Evolutionary conservation across 768 basidiomycete species (phyloP).

Genomic region (Tricholoma saponaceum): DNA sequence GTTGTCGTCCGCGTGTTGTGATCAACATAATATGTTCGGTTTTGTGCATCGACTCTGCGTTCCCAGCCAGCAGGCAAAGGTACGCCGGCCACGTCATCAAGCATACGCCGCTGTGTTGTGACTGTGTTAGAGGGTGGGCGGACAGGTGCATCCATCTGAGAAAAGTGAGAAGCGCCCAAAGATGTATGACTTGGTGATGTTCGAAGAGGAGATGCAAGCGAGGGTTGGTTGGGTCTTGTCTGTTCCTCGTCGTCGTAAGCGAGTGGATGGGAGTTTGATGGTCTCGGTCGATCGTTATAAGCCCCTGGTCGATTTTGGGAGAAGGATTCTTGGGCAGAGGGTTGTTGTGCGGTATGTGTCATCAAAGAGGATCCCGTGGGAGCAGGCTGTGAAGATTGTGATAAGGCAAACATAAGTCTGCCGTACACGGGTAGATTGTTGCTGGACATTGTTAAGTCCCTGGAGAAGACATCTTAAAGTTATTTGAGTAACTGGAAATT

Average conservation of each 20-base stretch:
- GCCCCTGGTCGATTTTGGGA: conserved; percentile 1
- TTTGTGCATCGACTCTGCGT: conserved; percentile 67
- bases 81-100: conserved; percentile 55
- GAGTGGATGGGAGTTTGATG: conserved; percentile 9
- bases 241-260: conserved; percentile 10
- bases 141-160: conserved; percentile 15
- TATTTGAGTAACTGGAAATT: conserved; percentile 21
- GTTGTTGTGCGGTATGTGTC: conserved; percentile 6
- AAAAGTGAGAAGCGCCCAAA: conserved; percentile 16
- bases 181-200: conserved; percentile 22
- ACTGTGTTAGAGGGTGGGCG: conserved; percentile 12
- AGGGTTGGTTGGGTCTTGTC: conserved; percentile 7
- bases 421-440: conserved; percentile 81
- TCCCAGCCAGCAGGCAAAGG: conserved; percentile 82
- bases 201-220: conserved; percentile 16
- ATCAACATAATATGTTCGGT: conserved; percentile 82
- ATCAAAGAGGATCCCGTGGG: conserved; percentile 12
- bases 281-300: conserved; percentile 5
- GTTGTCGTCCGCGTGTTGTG: conserved; percentile 79
- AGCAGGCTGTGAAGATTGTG: conserved; percentile 33
- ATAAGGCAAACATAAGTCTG: conserved; percentile 67
- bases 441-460: conserved; percentile 69
- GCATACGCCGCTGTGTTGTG: conserved; percentile 24
- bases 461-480: conserved; percentile 59
- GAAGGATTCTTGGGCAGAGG: conserved; percentile 4